Evolutionary conservation across 1,284 basidiomycete species (phyloP).

Genomic region (Ustilago hordei): DNA sequence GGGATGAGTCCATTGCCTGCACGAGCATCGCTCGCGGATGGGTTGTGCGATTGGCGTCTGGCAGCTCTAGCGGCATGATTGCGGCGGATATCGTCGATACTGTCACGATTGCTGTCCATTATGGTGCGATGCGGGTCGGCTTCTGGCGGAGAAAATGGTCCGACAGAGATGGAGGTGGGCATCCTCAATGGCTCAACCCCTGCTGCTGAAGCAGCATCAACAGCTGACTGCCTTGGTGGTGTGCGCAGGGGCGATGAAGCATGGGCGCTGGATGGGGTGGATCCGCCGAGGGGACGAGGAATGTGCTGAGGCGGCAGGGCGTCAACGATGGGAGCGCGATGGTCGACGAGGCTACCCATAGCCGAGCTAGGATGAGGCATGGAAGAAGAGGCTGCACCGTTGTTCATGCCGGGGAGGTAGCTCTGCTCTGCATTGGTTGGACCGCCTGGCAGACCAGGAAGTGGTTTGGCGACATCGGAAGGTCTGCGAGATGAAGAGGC

Average conservation of each 20-base stretch:
- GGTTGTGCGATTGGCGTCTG: slow-evolving; percentile 29
- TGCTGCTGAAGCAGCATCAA: slow-evolving; percentile 2
- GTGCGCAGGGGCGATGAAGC: slow-evolving; percentile 27
- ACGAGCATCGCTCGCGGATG: slow-evolving; percentile 15
- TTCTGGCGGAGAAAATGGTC: slow-evolving; percentile 52
- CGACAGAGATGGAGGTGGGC: slow-evolving; percentile 23
- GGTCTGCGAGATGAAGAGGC: slow-evolving; percentile 13
- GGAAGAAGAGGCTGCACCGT: slow-evolving; percentile 7
- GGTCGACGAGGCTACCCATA: slow-evolving; percentile 16
- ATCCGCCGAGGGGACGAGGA: slow-evolving; percentile 41
- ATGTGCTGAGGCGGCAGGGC: slow-evolving; percentile 58
- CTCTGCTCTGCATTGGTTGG: slow-evolving; percentile 39
- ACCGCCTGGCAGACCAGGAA: slow-evolving; percentile 42
- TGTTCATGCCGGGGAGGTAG: slow-evolving; percentile 25
- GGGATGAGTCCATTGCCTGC: slow-evolving; percentile 31
- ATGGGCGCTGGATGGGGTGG: slow-evolving; percentile 3
- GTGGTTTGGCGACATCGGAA: slow-evolving; percentile 43
- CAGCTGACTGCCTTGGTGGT: slow-evolving; percentile 27
- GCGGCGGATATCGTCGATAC: slow-evolving; percentile 62
- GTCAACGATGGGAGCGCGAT: slow-evolving; percentile 20
- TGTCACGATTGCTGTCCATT: slow-evolving; percentile 60
- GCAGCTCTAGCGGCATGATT: slow-evolving; percentile 59
- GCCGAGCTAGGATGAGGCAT: slow-evolving; percentile 3
- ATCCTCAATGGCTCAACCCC: slow-evolving; percentile 29
- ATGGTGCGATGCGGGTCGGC: slow-evolving; percentile 54